Percentiles rank a stretch among this genome's conserved stretches.
Evolutionary conservation across 176 grass and related monocot species (phyloP).

Genomic region (Sorghum bicolor): Sorghum_bicolor_NCBIv3 NC_012879.2:55033501-55034000

Average conservation of each 20-base stretch:
- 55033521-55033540: background rate
- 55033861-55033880: background rate
- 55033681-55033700: background rate
- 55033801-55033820: background rate
- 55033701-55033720: background rate
- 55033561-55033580: background rate
- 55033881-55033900: background rate
- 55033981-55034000: too few relatives aligned
- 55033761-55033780: background rate
- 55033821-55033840: too few relatives aligned
- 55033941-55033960: background rate
- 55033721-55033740: background rate
- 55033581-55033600: background rate
- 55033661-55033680: background rate
- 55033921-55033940: background rate
- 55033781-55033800: background rate
- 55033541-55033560: background rate
- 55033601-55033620: background rate
- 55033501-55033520: background rate
- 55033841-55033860: background rate
- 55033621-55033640: background rate
- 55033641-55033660: background rate
- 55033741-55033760: background rate
- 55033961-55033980: too few relatives aligned
- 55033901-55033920: background rate